Evolutionary conservation across 306 rosid genomes (phyloP).

Genomic region (Sicyos edulis): DNA sequence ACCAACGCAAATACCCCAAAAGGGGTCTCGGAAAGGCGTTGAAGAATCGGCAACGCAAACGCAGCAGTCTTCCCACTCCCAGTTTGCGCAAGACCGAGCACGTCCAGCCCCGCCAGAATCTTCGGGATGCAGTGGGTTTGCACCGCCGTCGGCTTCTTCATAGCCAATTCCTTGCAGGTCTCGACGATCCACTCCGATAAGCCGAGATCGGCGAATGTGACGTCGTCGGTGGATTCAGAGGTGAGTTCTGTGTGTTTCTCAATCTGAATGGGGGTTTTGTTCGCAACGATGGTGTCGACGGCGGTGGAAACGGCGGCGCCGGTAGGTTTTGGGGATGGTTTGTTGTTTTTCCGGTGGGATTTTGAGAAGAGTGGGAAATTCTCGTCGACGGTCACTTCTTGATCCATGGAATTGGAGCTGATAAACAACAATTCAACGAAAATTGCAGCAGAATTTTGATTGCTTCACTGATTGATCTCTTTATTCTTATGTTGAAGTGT

Average conservation of each 20-base stretch:
- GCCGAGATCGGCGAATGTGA: conserved; percentile 48
- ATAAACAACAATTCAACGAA: background rate
- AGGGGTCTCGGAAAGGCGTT: conserved; percentile 56
- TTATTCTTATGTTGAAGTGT: background rate
- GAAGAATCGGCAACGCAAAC: conserved; percentile 79
- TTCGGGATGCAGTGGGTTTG: conserved; percentile 64
- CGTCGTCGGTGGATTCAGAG: conserved; percentile 12
- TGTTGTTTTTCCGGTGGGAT: conserved; percentile 23
- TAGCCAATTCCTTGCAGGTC: conserved; percentile 64
- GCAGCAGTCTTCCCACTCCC: conserved; percentile 95
- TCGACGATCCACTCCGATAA: conserved; percentile 58
- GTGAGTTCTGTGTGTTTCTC: conserved; percentile 22
- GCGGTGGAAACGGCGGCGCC: background rate
- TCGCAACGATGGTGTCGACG: background rate
- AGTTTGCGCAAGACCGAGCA: conserved; percentile 73
- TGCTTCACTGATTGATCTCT: background rate
- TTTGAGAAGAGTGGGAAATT: conserved; percentile 50
- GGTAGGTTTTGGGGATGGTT: conserved; percentile 21
- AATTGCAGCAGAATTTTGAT: background rate
- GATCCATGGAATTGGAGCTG: conserved; percentile 29
- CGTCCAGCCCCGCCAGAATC: conserved; percentile 63
- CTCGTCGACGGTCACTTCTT: conserved; percentile 23
- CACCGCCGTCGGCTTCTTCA: conserved; percentile 59
- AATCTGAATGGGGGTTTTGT: background rate
- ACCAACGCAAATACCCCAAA: conserved; percentile 72